Conservation (phyloP, 352 stramenopile species). For the Pythium aristosporum region DNA sequence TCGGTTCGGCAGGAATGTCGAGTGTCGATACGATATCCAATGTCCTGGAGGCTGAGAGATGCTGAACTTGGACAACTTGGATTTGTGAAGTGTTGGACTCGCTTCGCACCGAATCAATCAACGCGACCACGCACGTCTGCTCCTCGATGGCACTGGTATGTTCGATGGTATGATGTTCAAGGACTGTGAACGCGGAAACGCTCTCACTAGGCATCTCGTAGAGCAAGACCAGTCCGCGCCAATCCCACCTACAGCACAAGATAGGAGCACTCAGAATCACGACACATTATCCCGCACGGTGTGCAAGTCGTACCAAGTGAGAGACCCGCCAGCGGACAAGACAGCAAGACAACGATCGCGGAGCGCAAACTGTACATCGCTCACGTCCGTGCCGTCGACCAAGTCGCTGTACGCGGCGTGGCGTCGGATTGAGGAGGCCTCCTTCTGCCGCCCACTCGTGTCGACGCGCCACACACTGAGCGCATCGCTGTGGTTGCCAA, state of each 20-base stretch:
- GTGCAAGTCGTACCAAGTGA: slow-evolving; percentile 18
- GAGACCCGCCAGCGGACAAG: slow-evolving; percentile 10
- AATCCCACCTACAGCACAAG: slow-evolving; percentile 26
- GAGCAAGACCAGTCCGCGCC: slow-evolving; percentile 20
- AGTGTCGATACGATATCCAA: neutral
- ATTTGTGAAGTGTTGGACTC: neutral
- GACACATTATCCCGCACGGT: neutral
- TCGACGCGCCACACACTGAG: slow-evolving; percentile 26
- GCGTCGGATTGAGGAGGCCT: slow-evolving; percentile 2
- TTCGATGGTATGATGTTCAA: neutral
- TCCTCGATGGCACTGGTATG: neutral
- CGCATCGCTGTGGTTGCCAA: slow-evolving; percentile 26
- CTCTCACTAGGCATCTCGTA: neutral
- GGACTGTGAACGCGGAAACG: slow-evolving; percentile 1
- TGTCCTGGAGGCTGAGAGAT: neutral
- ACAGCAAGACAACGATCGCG: slow-evolving; percentile 22
- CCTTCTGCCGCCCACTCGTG: slow-evolving; percentile 10
- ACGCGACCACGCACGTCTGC: slow-evolving; percentile 3
- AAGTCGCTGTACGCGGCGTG: slow-evolving; percentile 9
- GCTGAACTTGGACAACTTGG: slow-evolving; percentile 2
- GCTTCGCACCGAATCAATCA: neutral
- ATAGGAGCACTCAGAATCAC: no score
- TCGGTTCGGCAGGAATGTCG: neutral
- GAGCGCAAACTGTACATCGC: slow-evolving; percentile 8
- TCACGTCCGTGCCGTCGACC: slow-evolving; percentile 9